Evolutionary conservation across 768 basidiomycete genomes (phyloP).

Genomic region (Sarcodon aspratus): DNA sequence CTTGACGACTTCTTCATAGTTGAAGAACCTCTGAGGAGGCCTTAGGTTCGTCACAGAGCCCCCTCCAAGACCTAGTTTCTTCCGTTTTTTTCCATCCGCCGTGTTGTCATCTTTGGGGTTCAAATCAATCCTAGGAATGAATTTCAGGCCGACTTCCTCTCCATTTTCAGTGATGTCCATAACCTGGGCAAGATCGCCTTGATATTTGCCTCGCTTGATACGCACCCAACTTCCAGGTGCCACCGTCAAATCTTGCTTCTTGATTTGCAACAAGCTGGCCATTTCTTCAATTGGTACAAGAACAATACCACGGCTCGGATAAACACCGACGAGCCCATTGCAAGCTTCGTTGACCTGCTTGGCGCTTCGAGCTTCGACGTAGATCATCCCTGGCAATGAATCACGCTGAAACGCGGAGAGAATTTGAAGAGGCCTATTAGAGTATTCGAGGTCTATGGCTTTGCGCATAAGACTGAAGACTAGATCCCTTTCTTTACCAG

Average conservation of each 20-base stretch:
- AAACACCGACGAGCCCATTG: constrained; percentile 88
- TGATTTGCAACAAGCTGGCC: constrained; percentile 91
- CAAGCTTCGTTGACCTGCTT: constrained; percentile 80
- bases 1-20: constrained; percentile 83
- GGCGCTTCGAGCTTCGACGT: constrained; percentile 86
- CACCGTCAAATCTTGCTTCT: constrained; percentile 83
- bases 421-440: constrained; percentile 70
- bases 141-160: constrained; percentile 86
- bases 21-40: constrained; percentile 88
- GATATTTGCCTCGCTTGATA: constrained; percentile 86
- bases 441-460: constrained; percentile 74
- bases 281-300: constrained; percentile 96
- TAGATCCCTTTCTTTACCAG: constrained; percentile 86
- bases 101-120: constrained; percentile 75
- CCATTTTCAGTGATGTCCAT: constrained; percentile 89
- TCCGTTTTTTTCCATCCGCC: constrained; percentile 65
- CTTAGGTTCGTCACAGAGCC: constrained; percentile 44
- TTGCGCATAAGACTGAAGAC: constrained; percentile 94
- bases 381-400: constrained; percentile 90
- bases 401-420: constrained; percentile 93
- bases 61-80: constrained; percentile 33
- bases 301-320: constrained; percentile 66
- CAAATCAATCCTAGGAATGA: constrained; percentile 96
- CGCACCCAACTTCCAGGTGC: constrained; percentile 91
- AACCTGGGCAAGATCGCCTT: constrained; percentile 92